Evolutionary conservation across 768 basidiomycete species (phyloP).

Genomic region (Nidularia sp.): DNA sequence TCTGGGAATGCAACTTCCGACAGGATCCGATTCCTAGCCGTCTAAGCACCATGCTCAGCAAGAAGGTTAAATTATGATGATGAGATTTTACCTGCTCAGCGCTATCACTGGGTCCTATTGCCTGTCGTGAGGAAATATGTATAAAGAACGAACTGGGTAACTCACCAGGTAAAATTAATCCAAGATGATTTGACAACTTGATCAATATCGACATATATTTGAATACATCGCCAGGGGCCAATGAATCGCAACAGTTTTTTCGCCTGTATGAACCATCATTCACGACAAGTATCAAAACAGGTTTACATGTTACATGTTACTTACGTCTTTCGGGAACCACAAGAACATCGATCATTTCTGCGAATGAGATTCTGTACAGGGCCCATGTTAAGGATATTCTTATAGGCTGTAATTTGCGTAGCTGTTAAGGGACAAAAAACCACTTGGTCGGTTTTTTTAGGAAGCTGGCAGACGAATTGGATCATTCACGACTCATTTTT

Average conservation of each 20-base stretch:
- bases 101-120: conserved; percentile 63
- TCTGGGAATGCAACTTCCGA: conserved; percentile 61
- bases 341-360: conserved; percentile 71
- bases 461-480: conserved; percentile 47
- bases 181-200: conserved; percentile 87
- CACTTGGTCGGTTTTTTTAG: conserved; percentile 84
- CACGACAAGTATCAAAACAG: too few relatives aligned
- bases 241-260: conserved; percentile 36
- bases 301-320: conserved; percentile 9
- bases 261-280: conserved; percentile 21
- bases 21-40: conserved; percentile 54
- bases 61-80: neutral
- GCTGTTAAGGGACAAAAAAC: conserved; percentile 88
- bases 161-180: conserved; percentile 77
- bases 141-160: neutral
- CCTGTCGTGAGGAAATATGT: neutral
- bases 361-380: conserved; percentile 68
- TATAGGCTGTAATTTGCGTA: conserved; percentile 71
- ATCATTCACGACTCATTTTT: too few relatives aligned
- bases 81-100: conserved; percentile 53
- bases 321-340: conserved; percentile 58
- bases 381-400: conserved; percentile 56
- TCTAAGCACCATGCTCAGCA: conserved; percentile 9
- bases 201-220: conserved; percentile 79
- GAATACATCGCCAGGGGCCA: conserved; percentile 64